phyloP scores from a whole-genome alignment of 192 early-diverging fungal genomes.

The Backusella tuberculispora region DNA sequence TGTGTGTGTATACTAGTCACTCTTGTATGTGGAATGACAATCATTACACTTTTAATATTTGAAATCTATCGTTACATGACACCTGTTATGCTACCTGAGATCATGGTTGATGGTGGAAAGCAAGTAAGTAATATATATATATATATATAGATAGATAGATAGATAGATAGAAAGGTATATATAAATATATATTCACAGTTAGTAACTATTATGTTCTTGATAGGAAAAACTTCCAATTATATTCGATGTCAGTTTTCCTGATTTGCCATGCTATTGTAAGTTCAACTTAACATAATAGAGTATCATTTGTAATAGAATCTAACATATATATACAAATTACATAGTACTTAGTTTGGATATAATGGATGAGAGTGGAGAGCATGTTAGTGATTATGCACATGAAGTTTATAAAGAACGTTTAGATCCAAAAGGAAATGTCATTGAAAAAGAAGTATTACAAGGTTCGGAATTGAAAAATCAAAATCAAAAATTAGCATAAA shows the following conservation, averaged over 20 bases:
- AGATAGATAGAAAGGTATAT: not conserved
- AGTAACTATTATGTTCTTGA: no score
- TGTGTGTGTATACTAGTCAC: constrained; percentile 66
- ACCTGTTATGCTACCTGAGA: constrained; percentile 66
- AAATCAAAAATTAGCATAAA: not conserved
- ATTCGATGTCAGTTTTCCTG: constrained; percentile 88
- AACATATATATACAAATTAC: not conserved
- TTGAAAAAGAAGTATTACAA: constrained; percentile 59
- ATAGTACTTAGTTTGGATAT: constrained; percentile 89
- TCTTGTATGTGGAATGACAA: constrained; percentile 68
- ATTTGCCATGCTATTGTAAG: constrained; percentile 84
- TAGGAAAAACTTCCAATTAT: constrained; percentile 85
- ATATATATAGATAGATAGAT: not conserved
- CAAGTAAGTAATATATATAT: constrained; percentile 35
- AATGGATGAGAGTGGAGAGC: constrained; percentile 91
- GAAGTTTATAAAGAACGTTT: constrained; percentile 82
- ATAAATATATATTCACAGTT: not conserved
- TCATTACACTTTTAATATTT: constrained; percentile 72
- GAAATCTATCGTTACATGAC: constrained; percentile 82
- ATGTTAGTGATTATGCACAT: constrained; percentile 75
- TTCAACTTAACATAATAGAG: not conserved
- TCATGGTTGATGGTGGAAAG: constrained; percentile 82
- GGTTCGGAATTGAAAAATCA: constrained; percentile 42
- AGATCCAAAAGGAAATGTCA: constrained; percentile 60
- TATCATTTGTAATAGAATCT: not conserved